A percentile compares a stretch with the other conserved stretches of the same genome.
phyloP scores from a whole-genome alignment of 306 rosid genomes.

The Prosopis cineraria region DNA sequence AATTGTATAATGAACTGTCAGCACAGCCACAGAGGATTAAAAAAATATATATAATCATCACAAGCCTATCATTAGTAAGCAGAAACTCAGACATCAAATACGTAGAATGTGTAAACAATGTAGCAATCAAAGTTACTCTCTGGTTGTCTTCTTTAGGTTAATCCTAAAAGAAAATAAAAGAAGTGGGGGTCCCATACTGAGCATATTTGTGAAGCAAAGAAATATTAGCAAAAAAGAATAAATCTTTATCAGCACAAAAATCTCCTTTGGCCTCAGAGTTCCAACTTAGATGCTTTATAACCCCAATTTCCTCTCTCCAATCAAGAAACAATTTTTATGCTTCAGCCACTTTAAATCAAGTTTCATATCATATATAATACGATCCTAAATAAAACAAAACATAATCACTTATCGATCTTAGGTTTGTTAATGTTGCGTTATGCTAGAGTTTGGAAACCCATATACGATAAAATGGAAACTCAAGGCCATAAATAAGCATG shows the following conservation, averaged over 20 bases:
- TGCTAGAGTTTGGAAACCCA: too few species aligned
- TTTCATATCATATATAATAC: not conserved
- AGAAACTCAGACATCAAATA: not conserved
- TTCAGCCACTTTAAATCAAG: constrained; percentile 1
- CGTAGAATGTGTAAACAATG: not conserved
- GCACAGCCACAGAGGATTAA: not conserved
- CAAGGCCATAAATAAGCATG: not conserved
- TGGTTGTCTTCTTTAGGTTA: not conserved
- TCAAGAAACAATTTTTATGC: not conserved
- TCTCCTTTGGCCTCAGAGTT: not conserved
- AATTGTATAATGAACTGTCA: not conserved
- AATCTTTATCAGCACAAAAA: not conserved
- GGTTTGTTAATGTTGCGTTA: not conserved
- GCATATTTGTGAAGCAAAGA: not conserved
- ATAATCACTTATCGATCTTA: not conserved
- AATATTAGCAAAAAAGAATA: not conserved
- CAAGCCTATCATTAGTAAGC: not conserved
- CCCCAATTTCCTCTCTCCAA: not conserved
- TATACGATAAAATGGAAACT: too few species aligned
- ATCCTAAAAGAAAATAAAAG: not conserved
- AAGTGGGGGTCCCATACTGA: not conserved
- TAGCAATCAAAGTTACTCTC: not conserved
- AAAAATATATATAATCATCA: not conserved
- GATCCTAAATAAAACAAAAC: not conserved
- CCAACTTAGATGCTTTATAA: not conserved